A percentile compares a stretch with the other conserved stretches of the same genome.
These are phyloP conservation scores for Cinchona pubescens DNA, from an alignment of 257 asterid genomes.

Conservation along the genomic window DNA sequence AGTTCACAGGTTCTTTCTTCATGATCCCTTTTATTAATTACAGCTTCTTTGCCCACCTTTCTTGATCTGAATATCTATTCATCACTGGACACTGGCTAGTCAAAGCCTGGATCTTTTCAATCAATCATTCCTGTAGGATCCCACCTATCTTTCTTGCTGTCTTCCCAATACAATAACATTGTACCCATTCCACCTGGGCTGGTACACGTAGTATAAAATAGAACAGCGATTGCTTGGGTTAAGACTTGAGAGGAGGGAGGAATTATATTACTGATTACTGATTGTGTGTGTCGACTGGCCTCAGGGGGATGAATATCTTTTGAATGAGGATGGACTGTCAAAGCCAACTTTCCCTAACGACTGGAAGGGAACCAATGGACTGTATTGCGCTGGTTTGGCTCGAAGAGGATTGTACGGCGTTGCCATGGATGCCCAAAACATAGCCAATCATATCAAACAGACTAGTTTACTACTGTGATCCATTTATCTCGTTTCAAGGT, in stretches of 20 bases:
- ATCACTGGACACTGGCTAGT: no score
- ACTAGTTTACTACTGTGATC: conserved; percentile 17
- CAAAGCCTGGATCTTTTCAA: no score
- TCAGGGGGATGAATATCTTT: conserved; percentile 51
- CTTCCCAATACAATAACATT: not conserved
- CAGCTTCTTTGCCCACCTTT: not conserved
- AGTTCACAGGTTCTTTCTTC: not conserved
- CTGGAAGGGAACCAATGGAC: conserved; percentile 78
- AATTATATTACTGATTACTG: no score
- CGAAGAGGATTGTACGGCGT: conserved; percentile 60
- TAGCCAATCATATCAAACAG: conserved; percentile 51
- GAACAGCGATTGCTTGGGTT: not conserved
- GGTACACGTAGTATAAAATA: not conserved
- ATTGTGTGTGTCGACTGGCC: not conserved
- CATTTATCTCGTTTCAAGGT: not conserved
- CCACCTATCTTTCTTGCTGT: no score
- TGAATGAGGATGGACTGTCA: conserved; percentile 60
- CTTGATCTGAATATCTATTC: no score
- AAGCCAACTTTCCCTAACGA: conserved; percentile 42
- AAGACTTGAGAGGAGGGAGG: no score
- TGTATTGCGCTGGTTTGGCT: conserved; percentile 63
- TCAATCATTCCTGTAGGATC: no score
- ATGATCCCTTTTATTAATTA: not conserved
- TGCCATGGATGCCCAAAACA: conserved; percentile 53
- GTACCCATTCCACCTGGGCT: not conserved